Base-by-base conservation (phyloP, 106 monocot species). In the Gastrodia elata region DNA sequence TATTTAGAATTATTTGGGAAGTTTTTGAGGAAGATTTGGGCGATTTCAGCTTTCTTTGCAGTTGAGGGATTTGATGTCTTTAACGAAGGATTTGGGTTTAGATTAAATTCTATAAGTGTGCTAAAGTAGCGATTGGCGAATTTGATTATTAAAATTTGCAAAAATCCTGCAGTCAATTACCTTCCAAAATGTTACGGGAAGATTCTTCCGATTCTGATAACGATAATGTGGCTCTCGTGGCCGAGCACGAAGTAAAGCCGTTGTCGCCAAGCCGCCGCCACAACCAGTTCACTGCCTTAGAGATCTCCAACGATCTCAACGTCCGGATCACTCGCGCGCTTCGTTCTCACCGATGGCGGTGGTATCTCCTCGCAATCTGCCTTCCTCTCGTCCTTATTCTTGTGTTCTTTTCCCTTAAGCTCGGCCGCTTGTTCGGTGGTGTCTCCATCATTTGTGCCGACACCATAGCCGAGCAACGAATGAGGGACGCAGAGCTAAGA, bases 401-500 rank as follows among this genome's bases (percentile, higher is more conserved):
- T 61, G 58, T 84, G 72, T 86, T 82, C 81, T 82, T 90, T 79
- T 77, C 73, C 48, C 59, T 83, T 72, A 83, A 80, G 64, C 40
- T 84, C 59, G 68, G 83, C 38, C 81, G 71, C 27, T 8, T 87
- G 67, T 72, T 75, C 71, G 65, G 24, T 20, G 70, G 36, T 24
- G 67, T 64, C 69, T 41, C 78, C 67, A n/a, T 49, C 34, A 25
- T 56, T 39, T n/a, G 13, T 9, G 18, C 72, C 9, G 68, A 6
- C 44, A 65, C 78, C 25, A 67, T 72, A 2, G 79, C 59, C 36
- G 71, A 77, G 9, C 77, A 76, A 28, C 77, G 78, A 28, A 87
- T 93, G 90, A 82, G 88, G 35, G 93, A 98, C 38, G 76, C 89
- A 37, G 93, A 93, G 78, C 88, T 93, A 34, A 76, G 59, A 5